Base-by-base conservation (phyloP, 2,329 filamentous ascomycete species). In the Zasmidium cellare region DNA sequence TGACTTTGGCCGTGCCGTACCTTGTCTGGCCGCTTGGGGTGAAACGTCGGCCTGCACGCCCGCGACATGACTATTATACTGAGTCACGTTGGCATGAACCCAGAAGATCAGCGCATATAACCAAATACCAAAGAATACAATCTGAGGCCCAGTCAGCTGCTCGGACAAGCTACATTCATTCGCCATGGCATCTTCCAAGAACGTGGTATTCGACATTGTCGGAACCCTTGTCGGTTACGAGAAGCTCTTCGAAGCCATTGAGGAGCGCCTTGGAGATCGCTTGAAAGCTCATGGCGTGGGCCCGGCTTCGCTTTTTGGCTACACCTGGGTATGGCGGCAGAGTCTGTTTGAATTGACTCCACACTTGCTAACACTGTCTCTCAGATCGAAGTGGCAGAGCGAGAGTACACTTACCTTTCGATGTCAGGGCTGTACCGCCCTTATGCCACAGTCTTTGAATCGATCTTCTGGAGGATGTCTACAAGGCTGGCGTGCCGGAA, bases 381-480 rank as follows among this genome's bases (percentile, higher is more conserved):
- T 28, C 25, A 28, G 25, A 71, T 80, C 55, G 77, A 79, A 60
- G 74, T 72, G 0, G 72, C 76, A 0, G 79, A 81, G 64, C 73
- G 76, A 41, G 79, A 82, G 59, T 82, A 78, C 61, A 82, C 76
- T 0, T 81, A 77, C 58, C 73, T 82, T 3, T 75, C 72, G 46
- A 71, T 81, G 18, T 77, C 75, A 0, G 75, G 74, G 1, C 70
- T 71, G 5, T 81, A 82, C 57, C 64, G 66, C 1, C 68, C 71
- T 9, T 82, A 77, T 67, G 72, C 69, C 18, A 67, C 72, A 3
- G 66, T 80, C 22, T 77, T 82, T 59, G 56, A 68, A 9, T 68
- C 73, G 1, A 65, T 82, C n/a, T 81, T 82, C 69, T 80, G 78
- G 67, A 78, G 80, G 47, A 77, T 77, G 41, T 82, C 9, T 75